phyloP scores from a whole-genome alignment of 129 eudicot species.

The Flaveria linearis region DNA sequence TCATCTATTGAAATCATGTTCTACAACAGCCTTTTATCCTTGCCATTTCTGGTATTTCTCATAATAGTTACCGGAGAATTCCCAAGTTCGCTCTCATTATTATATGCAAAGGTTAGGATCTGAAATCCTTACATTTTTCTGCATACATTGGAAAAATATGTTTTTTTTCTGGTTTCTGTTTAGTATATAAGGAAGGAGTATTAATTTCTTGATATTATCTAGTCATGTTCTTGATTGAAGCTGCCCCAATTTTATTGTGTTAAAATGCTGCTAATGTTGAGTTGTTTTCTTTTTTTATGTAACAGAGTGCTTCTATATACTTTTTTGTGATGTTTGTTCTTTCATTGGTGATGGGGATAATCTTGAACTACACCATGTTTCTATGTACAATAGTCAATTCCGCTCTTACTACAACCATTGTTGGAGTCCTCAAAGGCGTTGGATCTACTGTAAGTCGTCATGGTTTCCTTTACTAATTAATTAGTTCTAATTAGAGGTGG shows the following conservation, averaged over 20 bases:
- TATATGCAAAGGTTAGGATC: constrained; percentile 75
- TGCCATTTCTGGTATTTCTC: constrained; percentile 82
- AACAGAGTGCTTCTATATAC: constrained; percentile 66
- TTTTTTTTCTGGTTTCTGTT: neutral
- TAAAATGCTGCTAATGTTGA: constrained; percentile 7
- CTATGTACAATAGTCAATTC: constrained; percentile 97
- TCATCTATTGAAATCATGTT: constrained; percentile 94
- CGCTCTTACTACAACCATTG: constrained; percentile 93
- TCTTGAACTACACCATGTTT: constrained; percentile 96
- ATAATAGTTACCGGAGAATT: constrained; percentile 79
- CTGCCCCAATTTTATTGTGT: neutral
- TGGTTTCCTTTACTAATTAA: neutral
- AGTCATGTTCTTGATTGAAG: neutral
- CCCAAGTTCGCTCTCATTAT: constrained; percentile 69
- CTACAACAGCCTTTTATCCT: constrained; percentile 80
- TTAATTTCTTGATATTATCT: neutral
- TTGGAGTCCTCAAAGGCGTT: constrained; percentile 98
- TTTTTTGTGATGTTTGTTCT: constrained; percentile 69
- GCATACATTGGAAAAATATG: neutral
- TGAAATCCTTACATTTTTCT: neutral
- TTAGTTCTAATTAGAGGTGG: neutral
- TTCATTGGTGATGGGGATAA: constrained; percentile 94
- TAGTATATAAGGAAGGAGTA: neutral
- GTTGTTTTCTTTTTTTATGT: constrained; percentile 23
- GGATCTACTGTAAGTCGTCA: constrained; percentile 86